phyloP scores from a whole-genome alignment of 176 grass and related monocot genomes.

The Puccinellia tenuiflora region DNA sequence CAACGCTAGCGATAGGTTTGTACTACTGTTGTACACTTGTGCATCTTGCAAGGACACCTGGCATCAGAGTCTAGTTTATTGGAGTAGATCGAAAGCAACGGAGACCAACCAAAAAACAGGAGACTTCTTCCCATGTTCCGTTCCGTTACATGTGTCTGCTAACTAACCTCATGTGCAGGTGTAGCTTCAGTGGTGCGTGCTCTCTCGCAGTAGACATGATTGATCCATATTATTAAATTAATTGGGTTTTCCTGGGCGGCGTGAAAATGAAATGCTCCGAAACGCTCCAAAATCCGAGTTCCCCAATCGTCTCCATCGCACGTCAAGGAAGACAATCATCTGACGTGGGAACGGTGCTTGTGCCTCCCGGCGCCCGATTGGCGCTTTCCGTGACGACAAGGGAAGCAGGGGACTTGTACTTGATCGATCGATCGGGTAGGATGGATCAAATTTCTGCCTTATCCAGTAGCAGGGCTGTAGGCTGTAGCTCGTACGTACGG shows the following conservation, averaged over 20 bases:
- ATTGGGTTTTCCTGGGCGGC: background rate
- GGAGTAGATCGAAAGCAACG: background rate
- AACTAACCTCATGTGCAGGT: background rate
- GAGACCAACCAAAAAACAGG: background rate
- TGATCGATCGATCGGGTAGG: too few relatives aligned
- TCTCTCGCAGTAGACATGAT: background rate
- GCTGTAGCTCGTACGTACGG: too few relatives aligned
- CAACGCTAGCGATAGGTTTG: background rate
- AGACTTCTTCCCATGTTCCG: background rate
- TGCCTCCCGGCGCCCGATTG: too few relatives aligned
- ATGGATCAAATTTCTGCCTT: too few relatives aligned
- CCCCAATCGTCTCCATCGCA: too few relatives aligned
- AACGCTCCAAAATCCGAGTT: background rate
- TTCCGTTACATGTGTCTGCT: background rate
- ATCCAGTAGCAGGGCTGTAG: too few relatives aligned
- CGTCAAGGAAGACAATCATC: too few relatives aligned
- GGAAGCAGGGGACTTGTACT: too few relatives aligned
- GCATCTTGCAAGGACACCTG: background rate
- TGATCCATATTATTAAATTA: background rate
- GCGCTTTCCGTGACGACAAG: too few relatives aligned
- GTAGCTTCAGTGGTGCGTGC: background rate
- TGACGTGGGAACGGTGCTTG: too few relatives aligned
- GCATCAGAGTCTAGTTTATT: background rate
- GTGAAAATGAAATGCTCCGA: background rate
- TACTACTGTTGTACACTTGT: background rate